Evolutionary conservation across 2,329 filamentous ascomycete species (phyloP).

Genomic region (Chrysosporium keratinophilum): DNA sequence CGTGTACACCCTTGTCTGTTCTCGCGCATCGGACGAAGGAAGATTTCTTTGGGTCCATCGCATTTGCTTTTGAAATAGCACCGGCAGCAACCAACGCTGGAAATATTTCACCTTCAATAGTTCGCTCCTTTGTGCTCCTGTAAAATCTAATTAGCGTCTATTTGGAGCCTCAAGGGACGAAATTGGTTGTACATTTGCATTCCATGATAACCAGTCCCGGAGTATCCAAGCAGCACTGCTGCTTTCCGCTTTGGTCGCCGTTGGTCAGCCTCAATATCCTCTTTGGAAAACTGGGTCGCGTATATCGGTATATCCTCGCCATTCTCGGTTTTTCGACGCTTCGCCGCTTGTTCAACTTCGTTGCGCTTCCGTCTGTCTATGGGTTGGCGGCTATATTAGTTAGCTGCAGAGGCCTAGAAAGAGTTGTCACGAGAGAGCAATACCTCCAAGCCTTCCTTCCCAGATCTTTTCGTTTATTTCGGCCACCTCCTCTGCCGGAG

Average conservation of each 20-base stretch:
- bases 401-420: slow-evolving; percentile 32
- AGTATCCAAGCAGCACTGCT: slow-evolving; percentile 89
- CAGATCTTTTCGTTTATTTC: slow-evolving; percentile 56
- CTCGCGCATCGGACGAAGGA: slow-evolving; percentile 86
- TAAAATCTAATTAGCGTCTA: background rate
- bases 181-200: slow-evolving; percentile 62
- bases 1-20: slow-evolving; percentile 95
- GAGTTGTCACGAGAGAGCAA: background rate
- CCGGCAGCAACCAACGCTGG: slow-evolving; percentile 80
- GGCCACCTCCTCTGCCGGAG: slow-evolving; percentile 21
- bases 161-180: background rate
- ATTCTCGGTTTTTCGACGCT: slow-evolving; percentile 45
- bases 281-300: slow-evolving; percentile 53
- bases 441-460: slow-evolving; percentile 57
- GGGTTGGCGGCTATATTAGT: slow-evolving; percentile 43
- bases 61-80: slow-evolving; percentile 93
- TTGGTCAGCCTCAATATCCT: slow-evolving; percentile 79
- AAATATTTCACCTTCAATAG: slow-evolving; percentile 93
- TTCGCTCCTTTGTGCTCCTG: slow-evolving; percentile 59
- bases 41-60: slow-evolving; percentile 92
- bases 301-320: slow-evolving; percentile 42
- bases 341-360: slow-evolving; percentile 43
- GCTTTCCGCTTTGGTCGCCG: slow-evolving; percentile 92
- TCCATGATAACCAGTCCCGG: slow-evolving; percentile 90
- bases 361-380: slow-evolving; percentile 42